Evolutionary conservation across 2,329 filamentous ascomycete genomes (phyloP), one percentile per base, ranked within the genome.

Genomic region (Aspergillus fijiensis): DNA sequence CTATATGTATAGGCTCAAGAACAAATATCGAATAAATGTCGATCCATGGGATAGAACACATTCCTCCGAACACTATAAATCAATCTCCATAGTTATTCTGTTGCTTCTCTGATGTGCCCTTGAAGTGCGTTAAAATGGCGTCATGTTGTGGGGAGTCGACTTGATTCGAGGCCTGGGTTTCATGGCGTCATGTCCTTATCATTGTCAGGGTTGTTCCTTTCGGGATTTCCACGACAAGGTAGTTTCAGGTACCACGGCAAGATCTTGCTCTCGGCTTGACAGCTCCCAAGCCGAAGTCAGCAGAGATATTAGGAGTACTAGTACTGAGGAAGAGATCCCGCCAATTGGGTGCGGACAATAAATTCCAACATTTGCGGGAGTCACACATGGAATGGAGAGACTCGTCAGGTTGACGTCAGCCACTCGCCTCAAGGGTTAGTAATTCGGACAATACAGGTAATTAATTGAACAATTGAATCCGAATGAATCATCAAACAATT

Each of bases 371-470:
- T 21, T 16, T 29, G 27, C 27, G 27, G 27, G 2, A 29, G 27
- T 29, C 27, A 9, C 27, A 4, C 4, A 5, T 4, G 21, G 21
- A 23, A 33, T 23, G 39, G 47, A 1, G 45, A 51, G 47, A 29
- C 31, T 45, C 61, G 55, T 65, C 63, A 63, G 35, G 33, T 53
- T 65, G 63, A 65, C 63, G 63, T 65, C 63, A 65, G 57, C 47
- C 11, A 29, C 27, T 49, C 10, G 31, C 53, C 35, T 21, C 12
- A 5, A 16, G 19, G 14, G 51, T 58, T 48, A 35, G 25, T 49
- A 47, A 55, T 42, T 19, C 16, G n/a, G 35, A 23, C 23, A 23
- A 23, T 23, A 19, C 19, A 19, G 1, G 19, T 19, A 19, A 19
- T 19, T 19, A 23, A 23, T 23, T 23, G 23, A 23, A 23, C 4